These are phyloP conservation scores for Hypseocharis bilobata DNA, from an alignment of 441 rosid genomes.

Conservation along the genomic window DNA sequence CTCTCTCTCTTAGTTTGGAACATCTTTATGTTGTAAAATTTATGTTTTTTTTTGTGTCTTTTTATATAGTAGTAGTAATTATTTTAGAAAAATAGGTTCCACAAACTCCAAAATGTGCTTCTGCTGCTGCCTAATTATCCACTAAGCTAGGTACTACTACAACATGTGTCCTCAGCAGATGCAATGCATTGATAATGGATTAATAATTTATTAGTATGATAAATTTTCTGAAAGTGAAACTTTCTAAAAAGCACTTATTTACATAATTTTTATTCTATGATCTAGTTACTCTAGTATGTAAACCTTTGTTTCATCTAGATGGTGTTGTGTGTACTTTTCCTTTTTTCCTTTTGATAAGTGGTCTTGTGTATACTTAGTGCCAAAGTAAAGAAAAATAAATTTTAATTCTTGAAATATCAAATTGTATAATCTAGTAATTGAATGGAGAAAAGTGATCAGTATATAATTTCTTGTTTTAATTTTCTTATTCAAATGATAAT, in stretches of 20 bases:
- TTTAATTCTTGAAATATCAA: too few relatives aligned
- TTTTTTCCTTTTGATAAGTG: too few relatives aligned
- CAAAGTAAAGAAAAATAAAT: background rate
- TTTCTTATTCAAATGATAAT: too few relatives aligned
- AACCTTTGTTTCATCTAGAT: background rate
- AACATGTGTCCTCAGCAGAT: conserved; percentile 4
- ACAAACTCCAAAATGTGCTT: conserved; percentile 7
- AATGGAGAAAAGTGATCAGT: too few relatives aligned
- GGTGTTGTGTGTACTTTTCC: too few relatives aligned
- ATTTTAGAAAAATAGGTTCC: background rate
- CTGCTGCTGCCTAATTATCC: conserved; percentile 1
- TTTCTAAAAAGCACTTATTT: background rate
- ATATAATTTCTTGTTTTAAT: too few relatives aligned
- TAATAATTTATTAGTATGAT: background rate
- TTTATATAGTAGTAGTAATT: background rate
- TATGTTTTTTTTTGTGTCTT: background rate
- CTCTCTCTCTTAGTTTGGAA: too few relatives aligned
- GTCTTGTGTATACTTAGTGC: background rate
- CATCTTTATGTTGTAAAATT: too few relatives aligned
- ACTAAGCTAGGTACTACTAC: background rate
- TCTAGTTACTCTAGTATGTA: background rate
- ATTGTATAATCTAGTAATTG: too few relatives aligned
- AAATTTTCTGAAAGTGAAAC: background rate
- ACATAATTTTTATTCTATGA: background rate
- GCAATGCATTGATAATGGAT: background rate